Evolutionary conservation across 805 yeast genomes (phyloP).

Genomic region (Wickerhamiella azymoides): DNA sequence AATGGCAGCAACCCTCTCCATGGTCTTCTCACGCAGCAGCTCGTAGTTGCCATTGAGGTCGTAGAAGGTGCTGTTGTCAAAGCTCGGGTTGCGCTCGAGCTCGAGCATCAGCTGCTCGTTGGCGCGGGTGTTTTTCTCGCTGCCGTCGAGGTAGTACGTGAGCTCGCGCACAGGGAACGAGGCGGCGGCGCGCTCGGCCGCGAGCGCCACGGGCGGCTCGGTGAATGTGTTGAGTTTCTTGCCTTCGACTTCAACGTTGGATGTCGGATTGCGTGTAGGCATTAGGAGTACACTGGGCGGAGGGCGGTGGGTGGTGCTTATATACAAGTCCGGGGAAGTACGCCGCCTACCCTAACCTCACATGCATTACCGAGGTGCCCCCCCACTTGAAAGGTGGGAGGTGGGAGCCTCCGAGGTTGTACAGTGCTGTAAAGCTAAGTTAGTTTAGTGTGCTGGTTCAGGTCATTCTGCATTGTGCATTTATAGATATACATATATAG

Average conservation of each 20-base stretch:
- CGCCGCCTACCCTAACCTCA: not conserved
- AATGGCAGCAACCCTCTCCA: conserved; percentile 20
- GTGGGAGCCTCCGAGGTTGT: not conserved
- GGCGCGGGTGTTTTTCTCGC: conserved; percentile 26
- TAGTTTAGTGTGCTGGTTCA: not conserved
- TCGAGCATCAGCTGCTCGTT: conserved; percentile 29
- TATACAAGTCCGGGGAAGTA: not conserved
- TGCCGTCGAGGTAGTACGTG: conserved; percentile 33
- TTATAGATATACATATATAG: no score
- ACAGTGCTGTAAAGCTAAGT: not conserved
- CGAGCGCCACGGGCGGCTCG: conserved; percentile 27
- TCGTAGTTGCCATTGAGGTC: conserved; percentile 32
- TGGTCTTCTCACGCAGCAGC: conserved; percentile 26
- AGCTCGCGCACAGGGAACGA: conserved; percentile 26
- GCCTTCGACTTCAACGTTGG: conserved; percentile 16
- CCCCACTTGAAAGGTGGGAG: not conserved
- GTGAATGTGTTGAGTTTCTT: conserved; percentile 19
- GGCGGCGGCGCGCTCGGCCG: conserved; percentile 28
- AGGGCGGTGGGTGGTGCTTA: not conserved
- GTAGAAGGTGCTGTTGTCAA: conserved; percentile 31
- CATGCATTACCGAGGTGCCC: conserved; percentile 6
- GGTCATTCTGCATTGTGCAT: not conserved
- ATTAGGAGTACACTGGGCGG: not conserved
- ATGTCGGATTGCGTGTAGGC: conserved; percentile 6
- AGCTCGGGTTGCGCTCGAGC: conserved; percentile 40